Conservation (phyloP, 805 yeast genomes). For the Phaffomyces thermotolerans region DNA sequence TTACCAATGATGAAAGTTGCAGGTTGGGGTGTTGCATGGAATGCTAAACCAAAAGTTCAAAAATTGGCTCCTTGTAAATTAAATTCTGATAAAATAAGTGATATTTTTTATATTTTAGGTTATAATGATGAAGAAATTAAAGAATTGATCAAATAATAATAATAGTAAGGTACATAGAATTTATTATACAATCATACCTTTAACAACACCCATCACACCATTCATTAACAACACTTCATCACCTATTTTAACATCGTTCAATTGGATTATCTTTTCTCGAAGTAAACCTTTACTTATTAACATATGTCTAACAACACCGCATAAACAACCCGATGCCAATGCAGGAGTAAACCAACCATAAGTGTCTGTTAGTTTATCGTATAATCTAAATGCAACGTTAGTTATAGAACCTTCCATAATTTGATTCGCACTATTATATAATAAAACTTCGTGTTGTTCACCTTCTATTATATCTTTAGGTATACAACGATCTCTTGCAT, state of each 20-base stretch:
- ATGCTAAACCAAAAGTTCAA: slow-evolving; percentile 93
- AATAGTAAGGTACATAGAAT: too few species aligned
- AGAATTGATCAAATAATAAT: not conserved
- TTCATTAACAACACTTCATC: slow-evolving; percentile 70
- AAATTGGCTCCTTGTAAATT: slow-evolving; percentile 72
- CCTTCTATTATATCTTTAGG: slow-evolving; percentile 18
- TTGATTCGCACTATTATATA: slow-evolving; percentile 52
- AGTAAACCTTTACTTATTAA: slow-evolving; percentile 47
- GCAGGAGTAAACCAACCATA: slow-evolving; percentile 75
- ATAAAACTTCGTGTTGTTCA: slow-evolving; percentile 57
- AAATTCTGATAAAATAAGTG: slow-evolving; percentile 66
- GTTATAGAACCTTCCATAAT: slow-evolving; percentile 80
- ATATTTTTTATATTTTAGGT: slow-evolving; percentile 77
- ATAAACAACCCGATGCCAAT: slow-evolving; percentile 71
- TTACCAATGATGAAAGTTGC: slow-evolving; percentile 85
- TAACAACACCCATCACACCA: slow-evolving; percentile 74
- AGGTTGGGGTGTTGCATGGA: slow-evolving; percentile 95
- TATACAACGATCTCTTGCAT: slow-evolving; percentile 48
- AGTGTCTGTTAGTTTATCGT: slow-evolving; percentile 16
- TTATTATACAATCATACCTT: slow-evolving; percentile 37
- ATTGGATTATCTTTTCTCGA: slow-evolving; percentile 42
- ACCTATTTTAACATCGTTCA: slow-evolving; percentile 49
- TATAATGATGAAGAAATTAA: slow-evolving; percentile 49
- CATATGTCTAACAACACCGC: slow-evolving; percentile 73
- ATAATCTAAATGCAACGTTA: slow-evolving; percentile 54